Base-by-base conservation (phyloP, 225 moss, liverwort and hornwort species). In the Thuidium tamariscinum region DNA sequence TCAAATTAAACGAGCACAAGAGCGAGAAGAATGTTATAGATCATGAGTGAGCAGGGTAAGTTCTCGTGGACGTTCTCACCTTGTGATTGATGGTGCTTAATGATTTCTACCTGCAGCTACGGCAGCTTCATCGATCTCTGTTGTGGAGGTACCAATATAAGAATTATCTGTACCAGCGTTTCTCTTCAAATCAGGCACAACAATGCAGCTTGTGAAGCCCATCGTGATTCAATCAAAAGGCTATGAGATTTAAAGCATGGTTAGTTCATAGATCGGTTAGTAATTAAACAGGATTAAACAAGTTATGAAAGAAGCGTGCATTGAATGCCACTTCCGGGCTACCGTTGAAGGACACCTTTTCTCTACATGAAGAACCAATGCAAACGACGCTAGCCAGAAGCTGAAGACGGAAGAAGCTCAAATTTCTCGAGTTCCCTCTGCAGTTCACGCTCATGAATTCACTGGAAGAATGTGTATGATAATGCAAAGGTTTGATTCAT, bases 281-380 rank as follows among this genome's bases (percentile, higher is more conserved):
- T 15, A 17, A 11, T 11, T 46, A 52, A 3, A 22, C n/a, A 22
- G 51, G 89, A 84, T 94, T 34, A 87, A 92, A 77, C 84, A 88
- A 68, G 57, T 90, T 51, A 82, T 91, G 52, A 82, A 76, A 51
- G 92, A 93, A 63, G 92, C 89, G 74, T 29, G 55, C 81, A 86
- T 92, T 59, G 87, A 92, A 10, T 92, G 94, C 68, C 54, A 89
- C 48, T 92, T 92, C 65, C 21, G 69, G 22, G 81, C 90, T 34
- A n/a, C n/a, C n/a, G 42, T 92, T 23, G 81, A 93, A 16, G 91
- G 89, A 11, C 85, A 88, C 80, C 91, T 91, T 7, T 7, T 88
- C 91, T 52, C 91, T 89, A n/a, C 92, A 92, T 62, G 91, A 91
- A 29, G 86, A 89, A 61, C 79, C 92, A 37, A n/a, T n/a, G n/a